These are phyloP conservation scores for Fusarium incarnatum DNA, from an alignment of 2,329 filamentous ascomycete species.

Conservation along the genomic window DNA sequence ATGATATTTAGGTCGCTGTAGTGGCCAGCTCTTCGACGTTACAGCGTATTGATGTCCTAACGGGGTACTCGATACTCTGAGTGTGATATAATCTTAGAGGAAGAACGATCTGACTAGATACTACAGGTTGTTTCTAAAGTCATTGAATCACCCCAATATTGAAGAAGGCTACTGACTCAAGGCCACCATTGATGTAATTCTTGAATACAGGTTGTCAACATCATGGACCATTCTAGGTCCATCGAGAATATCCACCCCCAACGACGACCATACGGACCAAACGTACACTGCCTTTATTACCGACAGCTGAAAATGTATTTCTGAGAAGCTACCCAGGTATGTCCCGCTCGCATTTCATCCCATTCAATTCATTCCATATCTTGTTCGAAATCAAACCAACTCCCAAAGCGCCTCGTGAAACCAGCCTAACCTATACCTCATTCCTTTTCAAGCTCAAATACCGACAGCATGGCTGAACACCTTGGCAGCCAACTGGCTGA, in stretches of 20 bases:
- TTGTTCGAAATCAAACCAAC: conserved; percentile 20
- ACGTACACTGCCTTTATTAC: not conserved
- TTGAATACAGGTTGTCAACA: not conserved
- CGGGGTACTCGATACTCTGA: not conserved
- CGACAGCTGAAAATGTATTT: not conserved
- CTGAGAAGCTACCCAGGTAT: conserved; percentile 12
- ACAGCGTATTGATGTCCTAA: not conserved
- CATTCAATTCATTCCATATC: conserved; percentile 3
- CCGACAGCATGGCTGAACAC: conserved; percentile 85
- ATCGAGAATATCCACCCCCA: not conserved
- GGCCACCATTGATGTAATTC: not conserved
- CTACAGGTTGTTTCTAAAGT: not conserved
- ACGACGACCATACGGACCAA: not conserved
- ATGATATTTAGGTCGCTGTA: not conserved
- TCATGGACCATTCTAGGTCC: not conserved
- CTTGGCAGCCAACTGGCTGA: conserved; percentile 86
- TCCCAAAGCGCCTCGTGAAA: conserved; percentile 31
- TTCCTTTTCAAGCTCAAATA: conserved; percentile 48
- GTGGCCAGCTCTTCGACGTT: not conserved
- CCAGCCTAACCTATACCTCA: not conserved
- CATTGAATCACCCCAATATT: not conserved
- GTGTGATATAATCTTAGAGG: not conserved
- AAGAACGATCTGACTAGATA: not conserved
- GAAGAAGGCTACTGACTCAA: not conserved
- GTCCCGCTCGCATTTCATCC: not conserved